phyloP scores from a whole-genome alignment of 441 rosid species.

The Kokia cookei region DNA sequence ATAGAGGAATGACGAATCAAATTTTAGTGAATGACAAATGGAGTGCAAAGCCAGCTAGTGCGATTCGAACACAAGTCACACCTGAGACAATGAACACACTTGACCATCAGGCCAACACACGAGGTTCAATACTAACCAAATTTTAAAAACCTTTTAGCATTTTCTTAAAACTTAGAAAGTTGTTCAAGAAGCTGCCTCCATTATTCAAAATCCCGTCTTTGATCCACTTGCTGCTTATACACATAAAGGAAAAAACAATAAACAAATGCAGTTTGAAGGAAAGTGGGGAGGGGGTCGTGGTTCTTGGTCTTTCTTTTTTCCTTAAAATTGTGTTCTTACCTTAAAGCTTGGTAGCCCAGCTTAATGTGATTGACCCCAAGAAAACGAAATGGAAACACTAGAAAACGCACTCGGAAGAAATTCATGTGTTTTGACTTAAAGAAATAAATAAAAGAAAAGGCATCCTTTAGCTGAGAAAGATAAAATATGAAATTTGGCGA shows the following conservation, averaged over 20 bases:
- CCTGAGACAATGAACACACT: too few species aligned
- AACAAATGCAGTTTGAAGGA: not conserved
- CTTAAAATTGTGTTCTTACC: not conserved
- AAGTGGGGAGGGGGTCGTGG: not conserved
- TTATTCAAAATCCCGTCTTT: not conserved
- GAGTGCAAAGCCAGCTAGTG: too few species aligned
- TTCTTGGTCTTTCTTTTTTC: not conserved
- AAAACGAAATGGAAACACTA: not conserved
- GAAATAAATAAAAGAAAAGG: not conserved
- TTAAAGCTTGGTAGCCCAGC: not conserved
- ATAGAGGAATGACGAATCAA: too few species aligned
- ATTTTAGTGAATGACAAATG: too few species aligned
- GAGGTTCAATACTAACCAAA: too few species aligned
- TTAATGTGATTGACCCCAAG: not conserved
- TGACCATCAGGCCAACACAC: too few species aligned
- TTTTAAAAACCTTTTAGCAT: too few species aligned
- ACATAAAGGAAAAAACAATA: not conserved
- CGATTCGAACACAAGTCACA: too few species aligned
- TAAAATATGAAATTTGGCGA: not conserved
- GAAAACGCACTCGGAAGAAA: not conserved
- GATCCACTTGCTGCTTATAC: not conserved
- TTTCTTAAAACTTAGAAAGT: not conserved
- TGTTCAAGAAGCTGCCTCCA: not conserved
- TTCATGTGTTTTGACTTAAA: not conserved
- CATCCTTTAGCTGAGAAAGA: not conserved